These are phyloP conservation scores for Exophiala bonariae DNA, from an alignment of 2,329 filamentous ascomycete species.

Conservation along the genomic window DNA sequence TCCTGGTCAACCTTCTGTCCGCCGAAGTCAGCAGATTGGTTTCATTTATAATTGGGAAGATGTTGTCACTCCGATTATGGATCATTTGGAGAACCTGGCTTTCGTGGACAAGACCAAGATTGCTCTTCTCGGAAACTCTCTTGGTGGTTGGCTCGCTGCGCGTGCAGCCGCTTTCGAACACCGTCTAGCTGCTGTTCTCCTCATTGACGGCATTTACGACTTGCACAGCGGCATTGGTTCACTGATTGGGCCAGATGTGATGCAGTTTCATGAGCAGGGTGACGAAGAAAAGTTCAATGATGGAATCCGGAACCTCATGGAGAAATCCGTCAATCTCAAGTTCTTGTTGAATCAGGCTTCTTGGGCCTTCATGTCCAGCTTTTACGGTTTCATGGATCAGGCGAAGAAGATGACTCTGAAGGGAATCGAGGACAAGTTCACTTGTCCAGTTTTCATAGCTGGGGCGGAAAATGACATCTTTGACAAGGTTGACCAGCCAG, in stretches of 20 bases:
- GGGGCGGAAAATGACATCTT: constrained; percentile 27
- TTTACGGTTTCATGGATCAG: constrained; percentile 30
- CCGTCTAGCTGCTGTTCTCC: constrained; percentile 41
- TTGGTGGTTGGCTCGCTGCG: constrained; percentile 43
- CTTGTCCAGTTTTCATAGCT: constrained; percentile 28
- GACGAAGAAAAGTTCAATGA: neutral
- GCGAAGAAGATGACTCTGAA: constrained; percentile 22
- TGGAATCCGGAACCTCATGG: neutral
- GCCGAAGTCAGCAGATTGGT: constrained; percentile 42
- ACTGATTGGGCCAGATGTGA: neutral
- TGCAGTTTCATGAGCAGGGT: neutral
- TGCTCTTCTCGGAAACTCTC: constrained; percentile 42
- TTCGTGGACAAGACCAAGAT: constrained; percentile 35
- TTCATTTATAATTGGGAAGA: constrained; percentile 49
- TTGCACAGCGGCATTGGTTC: neutral
- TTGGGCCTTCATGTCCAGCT: constrained; percentile 35
- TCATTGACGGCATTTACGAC: constrained; percentile 37
- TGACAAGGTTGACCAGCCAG: constrained; percentile 22
- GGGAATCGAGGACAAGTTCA: constrained; percentile 24
- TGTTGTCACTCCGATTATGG: constrained; percentile 42
- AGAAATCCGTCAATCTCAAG: constrained; percentile 22
- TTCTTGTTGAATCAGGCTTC: constrained; percentile 37
- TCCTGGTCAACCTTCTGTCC: constrained; percentile 45
- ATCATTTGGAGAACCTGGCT: constrained; percentile 33
- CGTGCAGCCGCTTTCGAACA: constrained; percentile 48